Evolutionary conservation across 805 yeast genomes (phyloP).

Genomic region (Wickerhamomyces pijperi): DNA sequence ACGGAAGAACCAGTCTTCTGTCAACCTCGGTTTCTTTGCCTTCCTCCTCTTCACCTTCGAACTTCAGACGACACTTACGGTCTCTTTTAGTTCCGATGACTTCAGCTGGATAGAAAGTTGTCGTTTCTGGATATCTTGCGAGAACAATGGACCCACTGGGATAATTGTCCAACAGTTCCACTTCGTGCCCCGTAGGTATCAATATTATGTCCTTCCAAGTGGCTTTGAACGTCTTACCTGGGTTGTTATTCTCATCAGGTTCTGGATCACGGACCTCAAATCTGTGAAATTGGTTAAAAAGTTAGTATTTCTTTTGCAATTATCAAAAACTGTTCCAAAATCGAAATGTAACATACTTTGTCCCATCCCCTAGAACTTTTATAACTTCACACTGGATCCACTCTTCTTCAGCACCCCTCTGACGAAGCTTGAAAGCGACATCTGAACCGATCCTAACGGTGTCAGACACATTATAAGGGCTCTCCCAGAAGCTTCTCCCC

Average conservation of each 20-base stretch:
- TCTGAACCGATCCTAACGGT: conserved; percentile 59
- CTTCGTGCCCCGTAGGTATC: conserved; percentile 46
- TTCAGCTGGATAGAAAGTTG: conserved; percentile 91
- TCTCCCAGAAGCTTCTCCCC: conserved; percentile 26
- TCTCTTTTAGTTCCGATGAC: conserved; percentile 70
- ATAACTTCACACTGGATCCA: conserved; percentile 95
- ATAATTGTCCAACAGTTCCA: conserved; percentile 34
- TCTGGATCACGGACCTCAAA: conserved; percentile 97
- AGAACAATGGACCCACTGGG: conserved; percentile 74
- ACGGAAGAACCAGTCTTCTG: conserved; percentile 72
- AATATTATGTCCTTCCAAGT: conserved; percentile 68
- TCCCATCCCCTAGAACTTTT: conserved; percentile 64
- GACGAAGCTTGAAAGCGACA: conserved; percentile 75
- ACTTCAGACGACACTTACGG: conserved; percentile 66
- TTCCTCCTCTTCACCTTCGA: conserved; percentile 96
- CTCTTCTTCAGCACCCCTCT: conserved; percentile 65
- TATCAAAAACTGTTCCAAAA: too few relatives aligned
- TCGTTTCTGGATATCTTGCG: conserved; percentile 94
- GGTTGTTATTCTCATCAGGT: conserved; percentile 86
- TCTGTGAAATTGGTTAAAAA: conserved; percentile 18
- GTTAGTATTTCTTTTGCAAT: neutral
- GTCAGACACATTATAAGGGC: conserved; percentile 49
- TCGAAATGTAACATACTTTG: conserved; percentile 15
- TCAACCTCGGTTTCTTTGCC: conserved; percentile 92
- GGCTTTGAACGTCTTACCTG: conserved; percentile 79